A percentile compares a stretch with the other conserved stretches of the same genome.
These are phyloP conservation scores for Fusarium camptoceras DNA, from an alignment of 2,329 filamentous ascomycete species.

Conservation along the genomic window DNA sequence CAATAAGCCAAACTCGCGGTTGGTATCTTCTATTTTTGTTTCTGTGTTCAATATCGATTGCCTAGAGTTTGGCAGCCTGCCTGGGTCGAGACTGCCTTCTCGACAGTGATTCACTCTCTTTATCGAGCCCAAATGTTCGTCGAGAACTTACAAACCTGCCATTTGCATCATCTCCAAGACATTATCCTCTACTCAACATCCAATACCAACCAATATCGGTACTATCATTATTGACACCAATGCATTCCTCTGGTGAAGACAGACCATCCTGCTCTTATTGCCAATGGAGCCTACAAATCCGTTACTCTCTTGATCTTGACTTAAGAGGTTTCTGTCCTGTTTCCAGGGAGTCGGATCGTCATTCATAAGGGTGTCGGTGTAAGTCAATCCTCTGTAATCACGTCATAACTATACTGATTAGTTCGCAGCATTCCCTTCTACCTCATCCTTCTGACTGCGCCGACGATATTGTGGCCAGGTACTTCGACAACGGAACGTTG, in stretches of 20 bases:
- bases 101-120: neutral
- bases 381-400: neutral
- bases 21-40: neutral
- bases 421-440: neutral
- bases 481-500: neutral
- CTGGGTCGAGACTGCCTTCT: neutral
- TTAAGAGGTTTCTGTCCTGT: neutral
- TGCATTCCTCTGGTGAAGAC: constrained; percentile 1
- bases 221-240: neutral
- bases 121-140: neutral
- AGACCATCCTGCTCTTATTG: neutral
- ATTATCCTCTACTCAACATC: neutral
- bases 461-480: neutral
- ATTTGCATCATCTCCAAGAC: neutral
- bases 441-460: constrained; percentile 10
- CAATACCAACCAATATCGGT: neutral
- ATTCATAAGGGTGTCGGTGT: constrained; percentile 11
- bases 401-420: neutral
- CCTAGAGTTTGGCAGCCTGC: neutral
- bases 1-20: too few species aligned
- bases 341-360: constrained; percentile 10
- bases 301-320: neutral
- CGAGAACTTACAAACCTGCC: accelerated
- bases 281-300: neutral
- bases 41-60: too few species aligned